Evolutionary conservation across 2,329 filamentous ascomycete species (phyloP).

Genomic region (Lasiodiplodia sp.): DNA sequence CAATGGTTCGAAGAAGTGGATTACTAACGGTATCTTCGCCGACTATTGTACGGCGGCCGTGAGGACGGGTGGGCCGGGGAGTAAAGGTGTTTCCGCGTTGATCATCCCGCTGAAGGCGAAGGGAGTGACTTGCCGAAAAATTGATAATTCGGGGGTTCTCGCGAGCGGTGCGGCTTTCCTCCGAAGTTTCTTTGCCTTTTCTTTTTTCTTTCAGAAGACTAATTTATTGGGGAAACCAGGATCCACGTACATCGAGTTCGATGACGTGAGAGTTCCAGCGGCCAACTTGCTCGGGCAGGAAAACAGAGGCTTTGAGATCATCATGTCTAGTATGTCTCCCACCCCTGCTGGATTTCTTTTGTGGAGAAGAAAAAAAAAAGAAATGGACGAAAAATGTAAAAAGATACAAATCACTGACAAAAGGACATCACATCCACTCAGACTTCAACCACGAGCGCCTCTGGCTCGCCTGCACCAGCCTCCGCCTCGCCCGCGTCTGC

Average conservation of each 20-base stretch:
- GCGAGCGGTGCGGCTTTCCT: constrained; percentile 27
- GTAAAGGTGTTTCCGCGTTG: constrained; percentile 41
- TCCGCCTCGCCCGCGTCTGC: constrained; percentile 39
- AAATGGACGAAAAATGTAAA: too few species aligned
- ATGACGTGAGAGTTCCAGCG: constrained; percentile 42
- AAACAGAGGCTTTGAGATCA: constrained; percentile 39
- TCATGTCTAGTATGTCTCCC: neutral
- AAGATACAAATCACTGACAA: neutral
- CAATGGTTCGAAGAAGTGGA: constrained; percentile 50
- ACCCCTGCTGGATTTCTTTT: too few species aligned
- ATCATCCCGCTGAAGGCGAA: constrained; percentile 37
- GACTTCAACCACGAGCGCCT: constrained; percentile 47
- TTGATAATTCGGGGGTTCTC: neutral
- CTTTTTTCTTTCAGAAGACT: constrained; percentile 33
- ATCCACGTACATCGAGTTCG: constrained; percentile 37
- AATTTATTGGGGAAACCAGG: constrained; percentile 33
- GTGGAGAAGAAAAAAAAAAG: too few species aligned
- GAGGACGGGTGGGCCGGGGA: constrained; percentile 41
- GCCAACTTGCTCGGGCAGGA: constrained; percentile 41
- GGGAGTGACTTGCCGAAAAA: constrained; percentile 5
- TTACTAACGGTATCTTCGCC: constrained; percentile 46
- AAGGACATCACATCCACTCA: neutral
- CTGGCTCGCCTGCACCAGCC: constrained; percentile 42
- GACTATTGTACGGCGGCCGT: constrained; percentile 45
- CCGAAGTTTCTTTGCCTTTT: neutral